phyloP scores from a whole-genome alignment of 2,329 filamentous ascomycete genomes.

The Beauveria bassiana region DNA sequence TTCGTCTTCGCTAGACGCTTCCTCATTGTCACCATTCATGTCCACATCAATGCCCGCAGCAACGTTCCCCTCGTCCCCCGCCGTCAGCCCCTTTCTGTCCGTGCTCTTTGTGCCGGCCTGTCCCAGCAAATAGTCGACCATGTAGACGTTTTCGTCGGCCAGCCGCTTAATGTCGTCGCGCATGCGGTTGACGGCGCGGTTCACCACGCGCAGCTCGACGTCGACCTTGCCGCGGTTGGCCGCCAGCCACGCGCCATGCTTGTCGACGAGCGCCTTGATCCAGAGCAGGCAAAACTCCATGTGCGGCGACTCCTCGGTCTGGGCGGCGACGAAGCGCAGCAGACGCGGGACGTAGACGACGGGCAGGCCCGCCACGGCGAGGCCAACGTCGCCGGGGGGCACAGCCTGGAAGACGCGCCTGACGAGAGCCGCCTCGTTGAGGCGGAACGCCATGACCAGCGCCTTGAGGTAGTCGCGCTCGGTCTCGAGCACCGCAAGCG shows the following conservation, averaged over 20 bases:
- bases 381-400: conserved; percentile 63
- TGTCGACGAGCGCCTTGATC: conserved; percentile 76
- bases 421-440: conserved; percentile 78
- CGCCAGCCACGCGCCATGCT: conserved; percentile 78
- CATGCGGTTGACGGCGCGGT: conserved; percentile 72
- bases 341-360: conserved; percentile 79
- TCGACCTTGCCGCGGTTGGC: conserved; percentile 73
- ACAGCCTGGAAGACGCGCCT: conserved; percentile 80
- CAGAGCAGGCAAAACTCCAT: conserved; percentile 91
- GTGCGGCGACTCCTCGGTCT: conserved; percentile 85
- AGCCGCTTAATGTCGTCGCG: conserved; percentile 74
- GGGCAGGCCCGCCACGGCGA: conserved; percentile 74
- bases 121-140: conserved; percentile 70
- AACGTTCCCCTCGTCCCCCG: conserved; percentile 15
- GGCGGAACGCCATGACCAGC: conserved; percentile 91
- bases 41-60: conserved; percentile 22
- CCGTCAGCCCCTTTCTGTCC: conserved; percentile 16
- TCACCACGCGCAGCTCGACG: conserved; percentile 74
- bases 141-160: conserved; percentile 82
- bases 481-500: conserved; percentile 57
- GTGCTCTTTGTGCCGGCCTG: conserved; percentile 33
- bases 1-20: conserved; percentile 30
- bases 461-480: conserved; percentile 84
- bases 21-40: conserved; percentile 24
- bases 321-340: conserved; percentile 77